phyloP scores from a whole-genome alignment of 805 yeast species.

The Torulaspora gathmanii region DNA sequence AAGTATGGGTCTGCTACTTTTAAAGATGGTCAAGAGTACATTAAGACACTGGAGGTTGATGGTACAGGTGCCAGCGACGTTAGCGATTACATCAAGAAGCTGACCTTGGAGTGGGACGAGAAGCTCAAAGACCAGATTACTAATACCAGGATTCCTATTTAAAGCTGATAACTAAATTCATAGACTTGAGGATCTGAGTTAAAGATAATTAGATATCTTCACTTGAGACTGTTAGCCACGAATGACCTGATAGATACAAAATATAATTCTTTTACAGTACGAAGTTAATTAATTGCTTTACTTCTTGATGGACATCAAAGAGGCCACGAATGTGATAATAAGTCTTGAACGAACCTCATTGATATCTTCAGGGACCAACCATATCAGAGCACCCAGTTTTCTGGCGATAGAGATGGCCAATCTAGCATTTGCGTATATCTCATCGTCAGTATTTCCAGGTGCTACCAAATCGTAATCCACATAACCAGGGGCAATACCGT shows the following conservation, averaged over 20 bases:
- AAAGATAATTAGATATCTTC: not conserved
- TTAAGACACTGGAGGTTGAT: conserved; percentile 54
- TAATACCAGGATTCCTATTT: conserved; percentile 39
- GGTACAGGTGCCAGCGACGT: conserved; percentile 63
- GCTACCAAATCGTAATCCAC: conserved; percentile 92
- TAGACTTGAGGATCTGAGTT: not conserved
- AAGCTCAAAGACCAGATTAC: conserved; percentile 69
- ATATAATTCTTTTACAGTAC: conserved; percentile 6
- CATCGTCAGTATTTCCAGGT: conserved; percentile 75
- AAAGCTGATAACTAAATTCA: not conserved
- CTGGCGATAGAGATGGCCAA: conserved; percentile 97
- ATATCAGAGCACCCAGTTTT: conserved; percentile 93
- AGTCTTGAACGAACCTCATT: conserved; percentile 92
- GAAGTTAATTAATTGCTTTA: conserved; percentile 8
- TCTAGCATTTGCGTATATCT: conserved; percentile 88
- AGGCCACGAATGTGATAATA: conserved; percentile 90
- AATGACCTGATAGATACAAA: not conserved
- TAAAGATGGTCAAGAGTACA: conserved; percentile 58
- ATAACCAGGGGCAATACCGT: conserved; percentile 95
- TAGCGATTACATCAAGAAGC: conserved; percentile 52
- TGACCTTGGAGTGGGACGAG: conserved; percentile 67
- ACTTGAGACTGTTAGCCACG: not conserved
- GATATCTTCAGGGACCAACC: conserved; percentile 99
- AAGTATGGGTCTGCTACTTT: conserved; percentile 72
- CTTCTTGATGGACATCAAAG: conserved; percentile 70